Conservation (phyloP, 768 basidiomycete genomes). For the Tylopilus vinaceipallidus region DNA sequence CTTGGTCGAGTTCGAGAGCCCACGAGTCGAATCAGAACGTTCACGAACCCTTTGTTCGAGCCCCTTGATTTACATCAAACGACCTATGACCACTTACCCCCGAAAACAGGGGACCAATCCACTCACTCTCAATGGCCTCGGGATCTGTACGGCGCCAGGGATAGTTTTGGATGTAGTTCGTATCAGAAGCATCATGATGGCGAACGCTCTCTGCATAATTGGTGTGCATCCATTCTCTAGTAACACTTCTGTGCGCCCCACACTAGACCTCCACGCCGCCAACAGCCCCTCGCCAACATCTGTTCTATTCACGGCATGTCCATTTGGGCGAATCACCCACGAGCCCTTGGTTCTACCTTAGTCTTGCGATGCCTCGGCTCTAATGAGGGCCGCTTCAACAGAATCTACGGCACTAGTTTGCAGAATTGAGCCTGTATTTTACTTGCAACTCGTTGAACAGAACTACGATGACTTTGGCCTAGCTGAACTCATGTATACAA, state of each 20-base stretch:
- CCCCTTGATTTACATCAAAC: conserved; percentile 19
- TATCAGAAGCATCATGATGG: conserved; percentile 25
- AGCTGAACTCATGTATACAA: not conserved
- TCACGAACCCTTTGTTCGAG: conserved; percentile 11
- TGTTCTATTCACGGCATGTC: conserved; percentile 6
- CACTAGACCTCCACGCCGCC: conserved; percentile 4
- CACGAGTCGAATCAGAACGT: conserved; percentile 4
- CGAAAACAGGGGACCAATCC: conserved; percentile 17
- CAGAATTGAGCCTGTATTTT: not conserved
- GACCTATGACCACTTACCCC: conserved; percentile 11
- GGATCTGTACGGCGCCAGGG: conserved; percentile 9
- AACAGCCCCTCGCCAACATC: not conserved
- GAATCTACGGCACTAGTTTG: not conserved
- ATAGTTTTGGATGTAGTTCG: conserved; percentile 4
- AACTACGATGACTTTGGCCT: not conserved
- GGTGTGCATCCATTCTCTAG: conserved; percentile 27
- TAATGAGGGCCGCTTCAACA: not conserved
- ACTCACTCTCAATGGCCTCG: conserved; percentile 8
- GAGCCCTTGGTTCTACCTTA: conserved; percentile 6
- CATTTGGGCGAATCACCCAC: conserved; percentile 6
- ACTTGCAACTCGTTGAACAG: not conserved
- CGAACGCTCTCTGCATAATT: conserved; percentile 15
- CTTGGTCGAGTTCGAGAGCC: conserved; percentile 20
- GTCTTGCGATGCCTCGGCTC: conserved; percentile 1
- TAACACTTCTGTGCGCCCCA: conserved; percentile 29